Percentiles rank a stretch among this genome's conserved stretches.
Conservation (phyloP, 208 protist species). For the Herpetomonas tarakana region DNA sequence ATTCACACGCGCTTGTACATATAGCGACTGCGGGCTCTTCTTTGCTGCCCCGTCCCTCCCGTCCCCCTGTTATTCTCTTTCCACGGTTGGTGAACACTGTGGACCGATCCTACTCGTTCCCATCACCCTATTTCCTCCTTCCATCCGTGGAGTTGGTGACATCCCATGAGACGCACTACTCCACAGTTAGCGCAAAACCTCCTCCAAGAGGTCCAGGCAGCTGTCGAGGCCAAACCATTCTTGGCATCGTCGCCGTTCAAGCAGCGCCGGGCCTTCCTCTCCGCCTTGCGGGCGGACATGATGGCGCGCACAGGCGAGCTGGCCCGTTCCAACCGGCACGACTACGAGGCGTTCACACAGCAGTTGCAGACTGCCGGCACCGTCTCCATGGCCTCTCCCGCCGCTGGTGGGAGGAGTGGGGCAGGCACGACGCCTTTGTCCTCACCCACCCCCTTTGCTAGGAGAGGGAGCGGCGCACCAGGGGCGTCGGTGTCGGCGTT, state of each 20-base stretch:
- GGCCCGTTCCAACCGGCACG: conserved; percentile 34
- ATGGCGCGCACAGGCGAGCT: conserved; percentile 24
- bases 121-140: too few relatives aligned
- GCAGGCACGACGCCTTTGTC: conserved; percentile 14
- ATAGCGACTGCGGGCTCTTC: too few relatives aligned
- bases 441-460: conserved; percentile 19
- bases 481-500: background rate
- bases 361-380: conserved; percentile 18
- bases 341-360: conserved; percentile 40
- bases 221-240: conserved; percentile 28
- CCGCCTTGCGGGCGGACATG: conserved; percentile 34
- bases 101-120: too few relatives aligned
- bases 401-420: background rate
- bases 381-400: background rate
- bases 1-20: too few relatives aligned
- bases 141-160: too few relatives aligned
- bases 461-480: too few relatives aligned
- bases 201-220: conserved; percentile 42
- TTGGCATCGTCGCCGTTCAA: conserved; percentile 31
- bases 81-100: too few relatives aligned
- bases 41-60: too few relatives aligned
- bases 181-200: conserved; percentile 11
- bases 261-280: conserved; percentile 44
- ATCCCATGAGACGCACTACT: conserved; percentile 15
- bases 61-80: too few relatives aligned